phyloP scores from a whole-genome alignment of 352 stramenopile genomes.

The Globisporangium nunn region DNA sequence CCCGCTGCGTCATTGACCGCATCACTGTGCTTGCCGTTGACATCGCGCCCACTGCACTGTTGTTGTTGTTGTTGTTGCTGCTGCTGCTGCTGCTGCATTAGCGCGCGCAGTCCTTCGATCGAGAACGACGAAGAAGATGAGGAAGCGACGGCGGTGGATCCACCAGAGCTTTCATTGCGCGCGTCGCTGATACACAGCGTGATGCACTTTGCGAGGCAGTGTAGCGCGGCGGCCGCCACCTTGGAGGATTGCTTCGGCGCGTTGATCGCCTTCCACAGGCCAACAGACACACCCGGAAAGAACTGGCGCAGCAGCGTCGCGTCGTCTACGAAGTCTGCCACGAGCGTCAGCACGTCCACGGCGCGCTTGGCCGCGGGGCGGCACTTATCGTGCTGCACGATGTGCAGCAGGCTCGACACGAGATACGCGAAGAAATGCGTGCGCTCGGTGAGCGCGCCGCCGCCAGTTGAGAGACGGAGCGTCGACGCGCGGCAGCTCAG shows the following conservation, averaged over 20 bases:
- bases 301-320: conserved; percentile 44
- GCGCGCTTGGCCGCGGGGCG: conserved; percentile 28
- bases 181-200: conserved; percentile 27
- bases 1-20: neutral
- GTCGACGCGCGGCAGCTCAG: conserved; percentile 13
- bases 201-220: conserved; percentile 35
- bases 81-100: conserved; percentile 9
- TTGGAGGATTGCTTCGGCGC: conserved; percentile 62
- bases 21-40: neutral
- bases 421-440: conserved; percentile 69
- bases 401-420: conserved; percentile 50
- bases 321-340: conserved; percentile 34
- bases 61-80: too few relatives aligned
- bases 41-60: neutral
- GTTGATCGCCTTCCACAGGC: conserved; percentile 58
- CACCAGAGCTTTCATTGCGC: too few relatives aligned
- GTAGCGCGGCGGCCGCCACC: conserved; percentile 49
- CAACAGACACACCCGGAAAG: conserved; percentile 55
- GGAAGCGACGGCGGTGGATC: neutral
- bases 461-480: conserved; percentile 12
- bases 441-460: conserved; percentile 17
- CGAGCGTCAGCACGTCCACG: conserved; percentile 30
- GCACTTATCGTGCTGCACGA: conserved; percentile 45
- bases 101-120: conserved; percentile 10
- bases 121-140: conserved; percentile 12